Evolutionary conservation across 2,329 filamentous ascomycete genomes (phyloP).

Genomic region (Aspergillus novofumigatus): DNA sequence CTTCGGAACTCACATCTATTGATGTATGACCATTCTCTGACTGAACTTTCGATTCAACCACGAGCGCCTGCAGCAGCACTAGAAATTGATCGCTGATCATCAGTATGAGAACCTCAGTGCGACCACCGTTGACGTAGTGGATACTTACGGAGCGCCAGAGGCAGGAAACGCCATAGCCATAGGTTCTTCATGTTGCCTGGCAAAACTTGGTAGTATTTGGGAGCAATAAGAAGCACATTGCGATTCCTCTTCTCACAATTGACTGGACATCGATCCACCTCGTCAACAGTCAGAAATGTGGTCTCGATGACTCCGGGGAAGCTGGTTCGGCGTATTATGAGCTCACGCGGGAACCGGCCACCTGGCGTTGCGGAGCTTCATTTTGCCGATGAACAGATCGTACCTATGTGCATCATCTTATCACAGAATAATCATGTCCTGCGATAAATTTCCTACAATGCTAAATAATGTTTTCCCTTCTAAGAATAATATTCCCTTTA

Average conservation of each 20-base stretch:
- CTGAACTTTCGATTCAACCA: constrained; percentile 20
- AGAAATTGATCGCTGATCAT: constrained; percentile 3
- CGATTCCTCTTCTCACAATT: constrained; percentile 16
- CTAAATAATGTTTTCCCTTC: background rate
- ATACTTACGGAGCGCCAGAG: constrained; percentile 32
- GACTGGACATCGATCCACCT: background rate
- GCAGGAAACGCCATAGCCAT: constrained; percentile 29
- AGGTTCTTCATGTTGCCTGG: constrained; percentile 33
- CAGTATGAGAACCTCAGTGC: constrained; percentile 2
- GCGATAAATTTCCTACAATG: background rate
- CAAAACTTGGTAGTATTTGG: constrained; percentile 13
- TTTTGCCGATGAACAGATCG: constrained; percentile 24
- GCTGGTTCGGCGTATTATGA: constrained; percentile 2
- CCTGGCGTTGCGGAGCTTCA: constrained; percentile 37
- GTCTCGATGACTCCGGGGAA: background rate
- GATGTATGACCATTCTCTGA: constrained; percentile 15
- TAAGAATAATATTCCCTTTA: background rate
- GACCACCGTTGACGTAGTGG: constrained; percentile 2
- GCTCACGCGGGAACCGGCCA: constrained; percentile 27
- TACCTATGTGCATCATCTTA: background rate
- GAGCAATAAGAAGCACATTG: constrained; percentile 30
- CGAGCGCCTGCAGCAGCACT: constrained; percentile 32
- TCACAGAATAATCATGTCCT: background rate
- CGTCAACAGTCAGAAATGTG: background rate
- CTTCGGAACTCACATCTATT: constrained; percentile 15